Conservation (phyloP, 305 asterid genomes). For the Solanum chacoense region DNA sequence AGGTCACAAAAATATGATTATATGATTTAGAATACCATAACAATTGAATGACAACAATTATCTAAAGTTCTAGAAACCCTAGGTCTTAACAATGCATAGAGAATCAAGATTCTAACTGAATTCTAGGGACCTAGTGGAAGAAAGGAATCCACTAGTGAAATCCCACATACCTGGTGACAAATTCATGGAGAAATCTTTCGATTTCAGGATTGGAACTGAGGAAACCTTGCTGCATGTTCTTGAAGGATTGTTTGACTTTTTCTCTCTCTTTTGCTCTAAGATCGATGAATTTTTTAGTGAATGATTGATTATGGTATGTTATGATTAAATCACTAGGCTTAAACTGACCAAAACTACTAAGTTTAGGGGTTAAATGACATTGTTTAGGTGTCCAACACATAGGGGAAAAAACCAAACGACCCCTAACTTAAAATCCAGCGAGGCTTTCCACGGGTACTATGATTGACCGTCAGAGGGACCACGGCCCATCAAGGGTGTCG, state of each 20-base stretch:
- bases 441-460: not conserved
- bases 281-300: not conserved
- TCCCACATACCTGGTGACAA: not conserved
- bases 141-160: not conserved
- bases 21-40: not conserved
- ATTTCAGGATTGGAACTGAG: not conserved
- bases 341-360: too few species aligned
- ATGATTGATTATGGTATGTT: not conserved
- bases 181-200: not conserved
- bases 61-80: not conserved
- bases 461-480: not conserved
- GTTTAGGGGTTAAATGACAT: too few species aligned
- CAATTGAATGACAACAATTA: too few species aligned
- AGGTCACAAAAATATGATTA: not conserved
- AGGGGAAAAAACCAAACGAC: not conserved
- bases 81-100: not conserved
- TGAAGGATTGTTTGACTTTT: not conserved
- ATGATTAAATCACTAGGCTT: not conserved
- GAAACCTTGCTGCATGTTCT: not conserved
- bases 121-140: not conserved
- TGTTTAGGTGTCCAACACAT: not conserved
- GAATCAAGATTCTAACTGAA: not conserved
- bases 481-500: not conserved
- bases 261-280: not conserved
- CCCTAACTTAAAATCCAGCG: not conserved